Conservation (phyloP, 139 green algal species). For the Chlorella ohadii region DNA sequence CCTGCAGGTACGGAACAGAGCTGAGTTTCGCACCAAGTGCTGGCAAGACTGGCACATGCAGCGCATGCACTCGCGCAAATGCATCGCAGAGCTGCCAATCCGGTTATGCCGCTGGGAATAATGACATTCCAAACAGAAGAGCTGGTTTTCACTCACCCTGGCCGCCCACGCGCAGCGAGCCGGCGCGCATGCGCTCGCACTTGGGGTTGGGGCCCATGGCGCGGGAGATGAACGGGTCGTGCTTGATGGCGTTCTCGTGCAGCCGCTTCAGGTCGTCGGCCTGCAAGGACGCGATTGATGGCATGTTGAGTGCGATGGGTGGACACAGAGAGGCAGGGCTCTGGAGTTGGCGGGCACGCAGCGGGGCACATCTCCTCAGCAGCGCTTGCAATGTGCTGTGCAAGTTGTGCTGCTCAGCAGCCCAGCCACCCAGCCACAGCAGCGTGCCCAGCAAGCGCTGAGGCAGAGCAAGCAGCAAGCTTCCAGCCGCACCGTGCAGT, state of each 20-base stretch:
- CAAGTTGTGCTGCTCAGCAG: too few relatives aligned
- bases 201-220: slow-evolving; percentile 90
- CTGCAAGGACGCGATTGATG: too few relatives aligned
- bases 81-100: too few relatives aligned
- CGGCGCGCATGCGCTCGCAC: slow-evolving; percentile 91
- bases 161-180: slow-evolving; percentile 79
- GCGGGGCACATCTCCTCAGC: too few relatives aligned
- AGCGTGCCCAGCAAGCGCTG: too few relatives aligned
- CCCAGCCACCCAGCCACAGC: neutral
- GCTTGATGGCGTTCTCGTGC: slow-evolving; percentile 90
- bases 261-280: slow-evolving; percentile 83
- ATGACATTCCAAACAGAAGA: too few relatives aligned
- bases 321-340: too few relatives aligned
- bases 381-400: too few relatives aligned
- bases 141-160: slow-evolving; percentile 54
- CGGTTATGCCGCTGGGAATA: too few relatives aligned
- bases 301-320: too few relatives aligned
- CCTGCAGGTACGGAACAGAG: slow-evolving; percentile 36
- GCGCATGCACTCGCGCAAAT: neutral
- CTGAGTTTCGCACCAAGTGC: neutral
- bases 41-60: neutral
- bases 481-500: slow-evolving; percentile 62
- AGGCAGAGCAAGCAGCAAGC: too few relatives aligned
- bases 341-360: too few relatives aligned
- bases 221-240: slow-evolving; percentile 76